phyloP scores from a whole-genome alignment of 2,329 filamentous ascomycete genomes.

The Aspergillus alliaceus region DNA sequence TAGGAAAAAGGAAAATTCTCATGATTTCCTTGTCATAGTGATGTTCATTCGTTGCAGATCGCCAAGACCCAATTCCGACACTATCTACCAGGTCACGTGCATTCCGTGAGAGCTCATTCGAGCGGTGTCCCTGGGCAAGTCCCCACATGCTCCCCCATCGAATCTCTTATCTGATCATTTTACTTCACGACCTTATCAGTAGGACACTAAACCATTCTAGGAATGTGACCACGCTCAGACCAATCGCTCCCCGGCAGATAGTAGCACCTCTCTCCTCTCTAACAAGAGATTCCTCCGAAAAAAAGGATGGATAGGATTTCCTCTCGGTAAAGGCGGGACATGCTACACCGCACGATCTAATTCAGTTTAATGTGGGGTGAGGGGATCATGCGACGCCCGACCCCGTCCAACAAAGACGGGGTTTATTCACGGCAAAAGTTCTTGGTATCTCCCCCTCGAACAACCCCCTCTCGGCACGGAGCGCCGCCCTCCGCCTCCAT shows the following conservation, averaged over 20 bases:
- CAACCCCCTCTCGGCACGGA: neutral
- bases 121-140: neutral
- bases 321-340: neutral
- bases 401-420: neutral
- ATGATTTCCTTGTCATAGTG: too few species aligned
- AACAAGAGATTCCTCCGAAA: neutral
- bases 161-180: constrained; percentile 11
- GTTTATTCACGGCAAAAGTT: neutral
- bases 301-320: neutral
- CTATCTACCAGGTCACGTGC: neutral
- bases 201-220: neutral
- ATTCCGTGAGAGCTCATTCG: neutral
- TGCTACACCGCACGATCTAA: constrained; percentile 1
- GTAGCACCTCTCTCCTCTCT: neutral
- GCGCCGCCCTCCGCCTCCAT: neutral
- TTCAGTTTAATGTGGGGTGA: neutral
- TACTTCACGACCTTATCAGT: constrained; percentile 2
- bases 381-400: neutral
- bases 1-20: too few species aligned
- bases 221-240: neutral
- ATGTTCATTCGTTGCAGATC: neutral
- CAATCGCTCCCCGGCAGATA: neutral
- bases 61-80: neutral
- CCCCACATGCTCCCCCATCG: constrained; percentile 2
- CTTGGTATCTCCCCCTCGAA: too few species aligned